Base-by-base conservation (phyloP, 2,329 filamentous ascomycete species). In the Nemania sp. region DNA sequence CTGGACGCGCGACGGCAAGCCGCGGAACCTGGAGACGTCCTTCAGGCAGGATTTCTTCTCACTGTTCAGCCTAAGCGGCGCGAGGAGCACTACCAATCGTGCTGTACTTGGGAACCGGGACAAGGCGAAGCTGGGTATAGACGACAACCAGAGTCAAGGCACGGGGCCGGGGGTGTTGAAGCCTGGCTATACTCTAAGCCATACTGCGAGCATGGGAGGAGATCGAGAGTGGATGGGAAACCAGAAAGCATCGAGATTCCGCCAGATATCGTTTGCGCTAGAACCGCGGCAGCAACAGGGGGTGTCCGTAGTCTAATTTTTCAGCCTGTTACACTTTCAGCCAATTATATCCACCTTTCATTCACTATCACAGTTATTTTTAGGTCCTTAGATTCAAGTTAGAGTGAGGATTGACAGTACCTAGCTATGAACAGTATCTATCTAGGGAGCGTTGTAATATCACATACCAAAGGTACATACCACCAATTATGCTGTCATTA, bases 41-140 rank as follows among this genome's bases (percentile, higher is more conserved):
- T 84, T 83, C 68, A 64, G 78, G 56, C 78, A 82, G 70, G 82
- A 84, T 67, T 83, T 84, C 70, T 82, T 84, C 62, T 74, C 73
- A 45, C 62, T 76, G 11, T 71, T 77, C 47, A 75, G 70, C 38
- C 61, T 67, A 13, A 74, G 70, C 52, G 75, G 75, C 4, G 73
- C 70, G 32, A 57, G 68, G 5, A 75, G 67, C 53, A 73, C 69
- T 8, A 62, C 57, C 13, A 76, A 76, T 52, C 70, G 66, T 43
- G 71, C 74, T 5, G 62, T 77, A 5, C 65, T 77, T 2, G 75
- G 74, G n/a, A 70, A 57, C 58, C 60, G 32, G 32, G 20, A 62
- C 3, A 57, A 51, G 55, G n/a, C 35, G 18, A 61, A 26, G 47
- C 43, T 22, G n/a, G 45, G 45, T 47, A 5, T 26, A 13, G 62